Evolutionary conservation across 352 stramenopile genomes (phyloP), one percentile per base, ranked within the genome.

Genomic region (Phytopythium helicoides): DNA sequence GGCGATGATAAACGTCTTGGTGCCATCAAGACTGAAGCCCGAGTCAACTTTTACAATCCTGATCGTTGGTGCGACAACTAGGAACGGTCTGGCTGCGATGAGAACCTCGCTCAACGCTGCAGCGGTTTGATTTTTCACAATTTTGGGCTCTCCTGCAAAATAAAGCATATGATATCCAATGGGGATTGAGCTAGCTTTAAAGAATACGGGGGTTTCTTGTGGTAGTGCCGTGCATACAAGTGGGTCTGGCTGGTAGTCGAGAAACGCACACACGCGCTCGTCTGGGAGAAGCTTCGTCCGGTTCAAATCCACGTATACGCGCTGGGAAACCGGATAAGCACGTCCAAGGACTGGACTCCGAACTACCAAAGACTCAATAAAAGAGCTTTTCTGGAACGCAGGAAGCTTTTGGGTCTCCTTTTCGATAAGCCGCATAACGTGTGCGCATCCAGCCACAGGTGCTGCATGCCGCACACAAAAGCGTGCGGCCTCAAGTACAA

Each of bases 121-220:
- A 10, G 33, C 16, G 2, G 12, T 49, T 12, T 22, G 23, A 1
- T 28, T 16, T 7, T 26, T 15, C 6, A 7, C 25, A 22, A 53
- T 45, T 22, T 52, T 40, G 31, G n/a, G 60, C 25, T 63, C 66
- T 40, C 70, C 42, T 1, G 62, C 52, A 34, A 89, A 72, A 33
- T 73, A 62, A 11, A 89, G 23, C 8, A 84, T 36, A 33, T 86
- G 73, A 37, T 74, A 66, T 0, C 71, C 73, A 41, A 68, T 36
- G 0, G 26, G 5, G 1, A 72, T 28, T 12, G 19, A 33, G 22
- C 66, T 39, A 14, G 47, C 26, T 8, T 44, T 45, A 9, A 86
- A 60, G 40, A 53, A 87, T 7, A 81, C 54, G 8, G 75, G 54
- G 1, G 77, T 61, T 34, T 58, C 56, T 25, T 73, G 69, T 11